Evolutionary conservation across 2,329 filamentous ascomycete species (phyloP).

Genomic region (Fusarium falciforme): DNA sequence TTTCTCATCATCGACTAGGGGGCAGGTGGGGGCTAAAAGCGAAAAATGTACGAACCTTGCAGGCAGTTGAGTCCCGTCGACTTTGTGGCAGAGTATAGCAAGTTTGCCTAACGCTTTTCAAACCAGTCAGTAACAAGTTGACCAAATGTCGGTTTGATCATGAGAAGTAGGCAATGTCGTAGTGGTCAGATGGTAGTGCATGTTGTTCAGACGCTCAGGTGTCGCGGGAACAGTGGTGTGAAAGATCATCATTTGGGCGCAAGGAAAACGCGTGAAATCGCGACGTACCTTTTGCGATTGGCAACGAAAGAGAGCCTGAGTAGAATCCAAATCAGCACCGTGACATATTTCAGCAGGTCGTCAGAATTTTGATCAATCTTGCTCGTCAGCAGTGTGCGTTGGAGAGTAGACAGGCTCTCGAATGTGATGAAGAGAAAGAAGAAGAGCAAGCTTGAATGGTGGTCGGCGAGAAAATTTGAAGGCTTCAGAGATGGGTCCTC

Average conservation of each 20-base stretch:
- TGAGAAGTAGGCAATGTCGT: background rate
- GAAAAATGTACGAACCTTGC: slow-evolving; percentile 24
- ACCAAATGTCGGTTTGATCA: background rate
- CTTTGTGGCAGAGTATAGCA: background rate
- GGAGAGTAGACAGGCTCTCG: slow-evolving; percentile 10
- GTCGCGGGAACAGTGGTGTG: slow-evolving; percentile 71
- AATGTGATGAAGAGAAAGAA: slow-evolving; percentile 25
- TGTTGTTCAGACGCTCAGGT: slow-evolving; percentile 74
- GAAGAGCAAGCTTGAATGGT: slow-evolving; percentile 4
- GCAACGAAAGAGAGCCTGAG: background rate
- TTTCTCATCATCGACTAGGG: slow-evolving; percentile 71
- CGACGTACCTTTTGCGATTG: slow-evolving; percentile 38
- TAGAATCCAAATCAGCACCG: background rate
- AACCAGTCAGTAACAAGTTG: slow-evolving; percentile 3
- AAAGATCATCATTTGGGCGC: slow-evolving; percentile 62
- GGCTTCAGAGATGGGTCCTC: slow-evolving; percentile 18
- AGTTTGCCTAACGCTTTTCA: background rate
- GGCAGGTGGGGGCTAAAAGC: background rate
- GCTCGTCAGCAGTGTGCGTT: background rate
- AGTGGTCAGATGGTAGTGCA: slow-evolving; percentile 79
- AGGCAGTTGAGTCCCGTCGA: background rate
- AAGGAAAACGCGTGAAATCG: slow-evolving; percentile 11
- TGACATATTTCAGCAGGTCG: background rate
- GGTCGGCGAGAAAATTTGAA: slow-evolving; percentile 38
- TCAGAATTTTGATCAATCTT: background rate